These are phyloP conservation scores for Xylaria sp. DNA, from an alignment of 2,329 filamentous ascomycete species.

Conservation along the genomic window DNA sequence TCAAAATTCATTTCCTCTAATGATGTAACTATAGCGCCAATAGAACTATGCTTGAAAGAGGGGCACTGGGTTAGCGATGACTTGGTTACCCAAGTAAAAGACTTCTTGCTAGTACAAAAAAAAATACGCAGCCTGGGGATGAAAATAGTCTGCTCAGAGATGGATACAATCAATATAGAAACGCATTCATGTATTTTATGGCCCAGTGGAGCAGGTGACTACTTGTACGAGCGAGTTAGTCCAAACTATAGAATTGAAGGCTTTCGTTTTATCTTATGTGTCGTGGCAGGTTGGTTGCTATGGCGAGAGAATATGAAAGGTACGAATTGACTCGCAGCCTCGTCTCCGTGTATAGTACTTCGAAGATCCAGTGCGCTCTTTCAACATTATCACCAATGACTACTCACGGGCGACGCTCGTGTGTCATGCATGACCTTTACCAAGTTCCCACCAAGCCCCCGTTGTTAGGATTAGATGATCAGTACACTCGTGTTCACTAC, in stretches of 20 bases:
- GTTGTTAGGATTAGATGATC: too few relatives aligned
- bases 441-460: neutral
- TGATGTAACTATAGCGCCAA: conserved; percentile 36
- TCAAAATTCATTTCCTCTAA: conserved; percentile 26
- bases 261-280: conserved; percentile 10
- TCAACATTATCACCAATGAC: neutral
- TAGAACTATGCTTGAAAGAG: conserved; percentile 19
- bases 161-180: conserved; percentile 23
- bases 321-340: neutral
- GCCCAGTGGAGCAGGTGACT: conserved; percentile 7
- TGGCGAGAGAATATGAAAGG: conserved; percentile 8
- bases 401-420: neutral
- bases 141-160: neutral
- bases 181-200: conserved; percentile 25
- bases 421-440: neutral
- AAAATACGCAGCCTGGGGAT: conserved; percentile 6
- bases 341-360: neutral
- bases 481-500: too few relatives aligned
- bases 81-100: conserved; percentile 14
- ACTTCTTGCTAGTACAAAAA: conserved; percentile 5
- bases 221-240: neutral
- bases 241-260: neutral
- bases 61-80: conserved; percentile 21
- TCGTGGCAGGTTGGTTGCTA: conserved; percentile 6
- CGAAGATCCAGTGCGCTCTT: neutral